Conservation (phyloP, 2,329 filamentous ascomycete species). For the Sporothrix brunneoviolacea region DNA sequence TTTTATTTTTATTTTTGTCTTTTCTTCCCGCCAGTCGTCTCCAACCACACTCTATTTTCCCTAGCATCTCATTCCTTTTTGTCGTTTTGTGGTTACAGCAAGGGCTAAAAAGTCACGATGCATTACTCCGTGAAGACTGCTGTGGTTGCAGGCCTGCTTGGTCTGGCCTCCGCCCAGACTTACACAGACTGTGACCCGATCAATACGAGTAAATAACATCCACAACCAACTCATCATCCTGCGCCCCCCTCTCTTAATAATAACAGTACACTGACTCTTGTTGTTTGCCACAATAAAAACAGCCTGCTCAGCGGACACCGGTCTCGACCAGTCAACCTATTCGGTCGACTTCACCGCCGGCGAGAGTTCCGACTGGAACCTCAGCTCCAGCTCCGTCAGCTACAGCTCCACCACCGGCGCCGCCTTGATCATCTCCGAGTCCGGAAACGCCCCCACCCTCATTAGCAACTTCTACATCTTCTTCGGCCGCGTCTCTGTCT, state of each 20-base stretch:
- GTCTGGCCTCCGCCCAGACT: slow-evolving; percentile 7
- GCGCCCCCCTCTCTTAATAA: too few relatives aligned
- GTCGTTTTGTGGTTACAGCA: too few relatives aligned
- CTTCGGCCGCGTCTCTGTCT: slow-evolving; percentile 39
- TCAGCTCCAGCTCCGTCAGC: neutral
- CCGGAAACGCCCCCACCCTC: slow-evolving; percentile 40
- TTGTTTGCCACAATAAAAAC: neutral
- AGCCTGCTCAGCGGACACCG: neutral
- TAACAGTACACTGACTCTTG: neutral
- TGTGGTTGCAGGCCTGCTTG: neutral
- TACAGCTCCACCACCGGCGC: slow-evolving; percentile 12
- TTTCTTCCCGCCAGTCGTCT: too few relatives aligned
- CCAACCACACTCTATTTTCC: neutral
- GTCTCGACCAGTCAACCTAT: slow-evolving; percentile 1
- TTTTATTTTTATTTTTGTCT: neutral
- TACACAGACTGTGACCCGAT: slow-evolving; percentile 7
- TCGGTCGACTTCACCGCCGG: slow-evolving; percentile 15
- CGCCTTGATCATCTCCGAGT: slow-evolving; percentile 7
- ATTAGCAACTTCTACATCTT: slow-evolving; percentile 43
- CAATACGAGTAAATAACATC: too few relatives aligned
- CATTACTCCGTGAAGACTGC: slow-evolving; percentile 2
- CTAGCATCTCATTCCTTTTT: neutral
- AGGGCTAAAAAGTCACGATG: too few relatives aligned
- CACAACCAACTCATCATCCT: too few relatives aligned
- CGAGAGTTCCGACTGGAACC: slow-evolving; percentile 10